Conservation (phyloP, 73 alveolate species). For the Blepharisma japonicum region DNA sequence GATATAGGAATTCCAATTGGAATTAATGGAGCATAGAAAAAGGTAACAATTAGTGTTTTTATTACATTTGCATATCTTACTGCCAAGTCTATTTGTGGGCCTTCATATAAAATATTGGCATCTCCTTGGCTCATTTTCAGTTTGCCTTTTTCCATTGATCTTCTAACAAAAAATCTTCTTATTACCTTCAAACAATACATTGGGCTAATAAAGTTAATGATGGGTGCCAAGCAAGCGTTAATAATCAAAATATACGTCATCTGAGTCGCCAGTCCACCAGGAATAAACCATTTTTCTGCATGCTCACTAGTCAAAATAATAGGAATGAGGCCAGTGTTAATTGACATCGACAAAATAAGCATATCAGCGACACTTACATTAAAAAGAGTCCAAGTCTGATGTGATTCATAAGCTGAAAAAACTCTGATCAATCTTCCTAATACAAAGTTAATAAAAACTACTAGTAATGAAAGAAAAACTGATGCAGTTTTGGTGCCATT, state of each 20-base stretch:
- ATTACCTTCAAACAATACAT: not conserved
- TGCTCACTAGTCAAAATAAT: not conserved
- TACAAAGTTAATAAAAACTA: not conserved
- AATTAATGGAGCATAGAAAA: not conserved
- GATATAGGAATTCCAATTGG: constrained; percentile 26
- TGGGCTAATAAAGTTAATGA: not conserved
- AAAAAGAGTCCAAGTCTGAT: constrained; percentile 7
- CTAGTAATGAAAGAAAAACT: not conserved
- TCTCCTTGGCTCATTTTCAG: constrained; percentile 6
- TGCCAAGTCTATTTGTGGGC: constrained; percentile 3
- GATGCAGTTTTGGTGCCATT: not conserved
- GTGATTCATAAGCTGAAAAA: constrained; percentile 5
- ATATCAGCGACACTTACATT: not conserved
- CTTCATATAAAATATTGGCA: not conserved
- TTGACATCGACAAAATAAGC: not conserved
- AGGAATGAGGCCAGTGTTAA: not conserved
- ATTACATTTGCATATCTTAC: constrained; percentile 13
- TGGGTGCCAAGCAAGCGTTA: not conserved
- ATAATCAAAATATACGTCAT: not conserved
- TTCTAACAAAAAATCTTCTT: not conserved
- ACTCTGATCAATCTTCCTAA: not conserved
- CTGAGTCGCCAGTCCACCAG: constrained; percentile 2
- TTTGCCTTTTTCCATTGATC: not conserved
- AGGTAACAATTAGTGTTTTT: not conserved
- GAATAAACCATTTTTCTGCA: not conserved